Evolutionary conservation across 805 yeast species (phyloP).

Genomic region (Candida quercuum): DNA sequence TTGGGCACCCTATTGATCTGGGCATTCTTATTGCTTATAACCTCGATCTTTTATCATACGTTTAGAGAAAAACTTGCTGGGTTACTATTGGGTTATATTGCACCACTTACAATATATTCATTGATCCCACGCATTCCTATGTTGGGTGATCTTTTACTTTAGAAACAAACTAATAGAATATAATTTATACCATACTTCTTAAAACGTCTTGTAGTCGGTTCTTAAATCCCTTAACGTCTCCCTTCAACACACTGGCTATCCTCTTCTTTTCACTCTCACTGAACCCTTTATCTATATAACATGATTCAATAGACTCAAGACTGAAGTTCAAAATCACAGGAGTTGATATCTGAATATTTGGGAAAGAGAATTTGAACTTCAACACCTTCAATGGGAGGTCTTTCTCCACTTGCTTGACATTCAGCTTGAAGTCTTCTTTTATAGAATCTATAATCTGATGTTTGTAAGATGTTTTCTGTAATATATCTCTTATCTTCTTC

Average conservation of each 20-base stretch:
- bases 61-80: conserved; percentile 71
- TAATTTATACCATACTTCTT: conserved; percentile 6
- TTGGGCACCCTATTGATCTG: conserved; percentile 33
- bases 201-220: conserved; percentile 14
- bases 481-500: conserved; percentile 7
- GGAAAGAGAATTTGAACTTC: conserved; percentile 12
- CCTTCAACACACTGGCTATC: conserved; percentile 16
- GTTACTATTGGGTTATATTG: conserved; percentile 53
- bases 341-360: conserved; percentile 3
- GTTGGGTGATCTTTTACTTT: not conserved
- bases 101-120: conserved; percentile 41
- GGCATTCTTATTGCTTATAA: conserved; percentile 59
- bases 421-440: not conserved
- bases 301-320: conserved; percentile 12
- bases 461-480: conserved; percentile 15
- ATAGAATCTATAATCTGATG: conserved; percentile 18
- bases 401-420: conserved; percentile 14
- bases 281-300: conserved; percentile 15
- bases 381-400: conserved; percentile 16
- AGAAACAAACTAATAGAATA: not conserved
- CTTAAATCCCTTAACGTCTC: conserved; percentile 10
- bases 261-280: conserved; percentile 18
- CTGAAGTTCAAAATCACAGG: conserved; percentile 12
- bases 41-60: conserved; percentile 81
- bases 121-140: conserved; percentile 6